Evolutionary conservation across 2,329 filamentous ascomycete genomes (phyloP).

Genomic region (Colletotrichum graminicola): DNA sequence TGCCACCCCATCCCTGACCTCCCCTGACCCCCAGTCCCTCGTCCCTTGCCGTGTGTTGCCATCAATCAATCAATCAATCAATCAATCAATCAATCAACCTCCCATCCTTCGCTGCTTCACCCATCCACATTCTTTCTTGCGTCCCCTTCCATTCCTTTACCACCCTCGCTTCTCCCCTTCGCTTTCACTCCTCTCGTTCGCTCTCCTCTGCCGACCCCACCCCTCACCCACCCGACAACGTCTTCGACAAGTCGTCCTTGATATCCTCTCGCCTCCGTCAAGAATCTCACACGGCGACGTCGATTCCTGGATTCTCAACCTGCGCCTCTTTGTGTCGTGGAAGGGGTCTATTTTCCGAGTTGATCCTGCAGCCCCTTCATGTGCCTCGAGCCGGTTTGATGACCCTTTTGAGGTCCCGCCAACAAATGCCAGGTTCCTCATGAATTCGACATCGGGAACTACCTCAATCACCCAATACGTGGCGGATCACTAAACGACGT

Average conservation of each 20-base stretch:
- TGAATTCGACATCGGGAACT: slow-evolving; percentile 35
- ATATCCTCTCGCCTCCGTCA: slow-evolving; percentile 43
- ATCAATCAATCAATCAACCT: slow-evolving; percentile 44
- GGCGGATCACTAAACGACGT: slow-evolving; percentile 35
- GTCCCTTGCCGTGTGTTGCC: slow-evolving; percentile 43
- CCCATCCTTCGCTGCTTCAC: slow-evolving; percentile 41
- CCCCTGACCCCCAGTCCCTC: slow-evolving; percentile 22
- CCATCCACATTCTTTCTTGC: slow-evolving; percentile 43
- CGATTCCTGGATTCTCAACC: slow-evolving; percentile 40
- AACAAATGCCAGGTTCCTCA: slow-evolving; percentile 40
- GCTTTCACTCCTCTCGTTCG: slow-evolving; percentile 40
- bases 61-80: slow-evolving; percentile 44
- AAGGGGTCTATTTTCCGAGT: slow-evolving; percentile 8
- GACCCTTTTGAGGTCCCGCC: slow-evolving; percentile 33
- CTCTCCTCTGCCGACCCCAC: slow-evolving; percentile 37
- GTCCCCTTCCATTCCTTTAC: slow-evolving; percentile 43
- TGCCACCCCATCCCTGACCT: slow-evolving; percentile 29
- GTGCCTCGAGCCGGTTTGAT: slow-evolving; percentile 28
- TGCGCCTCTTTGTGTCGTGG: slow-evolving; percentile 21
- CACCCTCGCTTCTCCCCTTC: slow-evolving; percentile 41
- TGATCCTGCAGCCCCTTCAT: slow-evolving; percentile 21
- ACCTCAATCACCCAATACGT: slow-evolving; percentile 24
- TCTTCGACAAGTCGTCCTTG: slow-evolving; percentile 38
- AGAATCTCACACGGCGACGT: slow-evolving; percentile 41
- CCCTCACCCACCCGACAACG: slow-evolving; percentile 30